These are phyloP conservation scores for Holtermannia corniformis DNA, from an alignment of 768 basidiomycete genomes.

Conservation along the genomic window DNA sequence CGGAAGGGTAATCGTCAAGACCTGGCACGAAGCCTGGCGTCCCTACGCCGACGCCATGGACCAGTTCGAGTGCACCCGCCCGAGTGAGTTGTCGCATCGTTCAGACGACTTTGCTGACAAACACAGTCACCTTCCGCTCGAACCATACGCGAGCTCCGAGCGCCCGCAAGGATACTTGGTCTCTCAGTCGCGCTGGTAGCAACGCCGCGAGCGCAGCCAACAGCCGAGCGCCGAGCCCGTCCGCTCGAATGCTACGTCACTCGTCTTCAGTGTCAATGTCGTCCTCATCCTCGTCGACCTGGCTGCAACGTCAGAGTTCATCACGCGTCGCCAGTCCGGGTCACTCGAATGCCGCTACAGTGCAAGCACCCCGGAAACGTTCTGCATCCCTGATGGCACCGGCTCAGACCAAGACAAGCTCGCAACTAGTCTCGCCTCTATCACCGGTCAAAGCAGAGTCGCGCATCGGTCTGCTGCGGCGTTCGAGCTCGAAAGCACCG, in stretches of 20 bases:
- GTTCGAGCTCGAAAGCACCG: slow-evolving; percentile 1
- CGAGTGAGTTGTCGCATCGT: slow-evolving; percentile 9
- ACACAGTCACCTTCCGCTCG: background rate
- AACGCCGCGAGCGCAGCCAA: background rate
- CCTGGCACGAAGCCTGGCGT: slow-evolving; percentile 26
- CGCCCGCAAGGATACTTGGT: slow-evolving; percentile 9
- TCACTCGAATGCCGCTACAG: too few relatives aligned
- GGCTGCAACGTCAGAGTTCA: background rate
- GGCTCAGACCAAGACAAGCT: background rate
- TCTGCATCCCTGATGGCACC: slow-evolving; percentile 5
- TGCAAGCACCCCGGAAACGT: background rate
- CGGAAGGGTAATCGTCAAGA: slow-evolving; percentile 18
- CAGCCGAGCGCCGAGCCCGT: slow-evolving; percentile 4
- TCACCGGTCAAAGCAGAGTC: slow-evolving; percentile 3
- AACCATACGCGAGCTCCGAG: background rate
- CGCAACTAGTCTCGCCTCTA: background rate
- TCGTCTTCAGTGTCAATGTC: slow-evolving; percentile 8
- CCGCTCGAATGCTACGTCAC: slow-evolving; percentile 8
- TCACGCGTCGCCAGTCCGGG: too few relatives aligned
- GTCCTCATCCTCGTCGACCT: slow-evolving; percentile 1
- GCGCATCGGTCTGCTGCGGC: slow-evolving; percentile 5
- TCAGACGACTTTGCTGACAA: background rate
- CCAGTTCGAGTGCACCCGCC: slow-evolving; percentile 22
- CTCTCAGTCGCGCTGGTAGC: slow-evolving; percentile 8
- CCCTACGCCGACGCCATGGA: slow-evolving; percentile 32